Conservation (phyloP, 23 red algal genomes). For the Cyanidiococcus yangmingshanensis region DNA sequence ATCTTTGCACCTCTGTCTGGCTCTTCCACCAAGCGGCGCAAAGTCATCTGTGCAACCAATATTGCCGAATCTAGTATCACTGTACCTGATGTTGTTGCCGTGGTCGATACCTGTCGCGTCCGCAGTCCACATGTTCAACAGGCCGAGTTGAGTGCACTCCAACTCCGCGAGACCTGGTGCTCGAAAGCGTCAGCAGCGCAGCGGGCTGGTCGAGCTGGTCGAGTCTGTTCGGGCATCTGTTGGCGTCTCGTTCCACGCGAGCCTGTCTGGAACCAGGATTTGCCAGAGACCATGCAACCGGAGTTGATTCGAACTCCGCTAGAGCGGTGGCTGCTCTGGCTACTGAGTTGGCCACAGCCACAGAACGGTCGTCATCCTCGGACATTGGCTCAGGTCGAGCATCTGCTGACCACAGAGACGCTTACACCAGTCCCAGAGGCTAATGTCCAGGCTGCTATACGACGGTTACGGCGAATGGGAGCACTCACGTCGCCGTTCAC, state of each 20-base stretch:
- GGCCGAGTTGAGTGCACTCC: slow-evolving; percentile 41
- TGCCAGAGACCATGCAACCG: slow-evolving; percentile 37
- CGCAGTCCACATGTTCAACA: slow-evolving; percentile 13
- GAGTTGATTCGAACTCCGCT: slow-evolving; percentile 54
- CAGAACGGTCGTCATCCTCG: not conserved
- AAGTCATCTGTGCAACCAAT: slow-evolving; percentile 91
- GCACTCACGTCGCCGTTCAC: not conserved
- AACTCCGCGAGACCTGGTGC: slow-evolving; percentile 53
- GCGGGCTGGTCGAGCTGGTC: slow-evolving; percentile 82
- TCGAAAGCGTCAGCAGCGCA: slow-evolving; percentile 77
- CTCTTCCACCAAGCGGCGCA: slow-evolving; percentile 56
- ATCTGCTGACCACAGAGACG: not conserved
- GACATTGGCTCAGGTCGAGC: not conserved
- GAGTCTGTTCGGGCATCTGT: slow-evolving; percentile 55
- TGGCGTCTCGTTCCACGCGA: slow-evolving; percentile 41
- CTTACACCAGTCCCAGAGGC: not conserved
- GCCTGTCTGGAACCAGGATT: slow-evolving; percentile 20
- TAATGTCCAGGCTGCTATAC: not conserved
- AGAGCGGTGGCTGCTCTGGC: slow-evolving; percentile 48
- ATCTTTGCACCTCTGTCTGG: slow-evolving; percentile 44
- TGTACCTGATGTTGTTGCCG: slow-evolving; percentile 72
- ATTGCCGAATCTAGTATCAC: slow-evolving; percentile 92
- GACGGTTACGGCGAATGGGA: not conserved
- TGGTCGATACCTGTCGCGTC: slow-evolving; percentile 74
- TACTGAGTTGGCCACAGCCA: slow-evolving; percentile 13